Conservation (phyloP, 176 grass and related monocot species). For the Oryza officinalis region DNA sequence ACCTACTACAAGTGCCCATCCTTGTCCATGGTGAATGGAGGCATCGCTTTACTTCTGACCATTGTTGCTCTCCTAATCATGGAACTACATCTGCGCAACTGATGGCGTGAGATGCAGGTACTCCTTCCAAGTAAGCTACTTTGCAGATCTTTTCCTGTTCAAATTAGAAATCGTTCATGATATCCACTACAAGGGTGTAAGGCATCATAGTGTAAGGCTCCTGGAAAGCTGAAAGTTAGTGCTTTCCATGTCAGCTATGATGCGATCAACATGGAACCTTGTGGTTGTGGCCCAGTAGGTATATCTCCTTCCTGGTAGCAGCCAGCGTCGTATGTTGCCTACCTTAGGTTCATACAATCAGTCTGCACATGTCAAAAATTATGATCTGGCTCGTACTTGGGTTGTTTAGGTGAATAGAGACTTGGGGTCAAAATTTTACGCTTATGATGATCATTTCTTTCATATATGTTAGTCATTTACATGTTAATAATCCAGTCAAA, state of each 20-base stretch:
- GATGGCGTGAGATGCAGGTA: neutral
- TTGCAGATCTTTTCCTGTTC: neutral
- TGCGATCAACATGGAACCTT: neutral
- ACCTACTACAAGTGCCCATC: constrained; percentile 20
- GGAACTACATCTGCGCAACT: neutral
- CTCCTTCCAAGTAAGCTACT: neutral
- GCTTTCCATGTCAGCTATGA: constrained; percentile 32
- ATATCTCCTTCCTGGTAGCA: neutral
- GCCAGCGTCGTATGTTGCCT: neutral
- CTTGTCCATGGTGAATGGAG: constrained; percentile 30
- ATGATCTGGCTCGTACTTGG: neutral
- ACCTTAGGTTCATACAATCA: neutral
- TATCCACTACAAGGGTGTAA: neutral
- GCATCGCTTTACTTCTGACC: neutral
- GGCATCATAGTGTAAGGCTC: neutral
- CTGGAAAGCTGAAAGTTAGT: constrained; percentile 7
- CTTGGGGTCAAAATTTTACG: neutral
- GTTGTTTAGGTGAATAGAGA: neutral
- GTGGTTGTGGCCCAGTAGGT: neutral
- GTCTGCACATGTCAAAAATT: neutral
- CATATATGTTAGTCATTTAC: neutral
- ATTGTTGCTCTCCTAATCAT: neutral
- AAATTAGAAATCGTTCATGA: neutral
- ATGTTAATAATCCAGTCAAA: neutral
- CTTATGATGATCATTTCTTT: neutral